Evolutionary conservation across 129 eudicot species (phyloP).

Genomic region (Cynara cardunculus): DNA sequence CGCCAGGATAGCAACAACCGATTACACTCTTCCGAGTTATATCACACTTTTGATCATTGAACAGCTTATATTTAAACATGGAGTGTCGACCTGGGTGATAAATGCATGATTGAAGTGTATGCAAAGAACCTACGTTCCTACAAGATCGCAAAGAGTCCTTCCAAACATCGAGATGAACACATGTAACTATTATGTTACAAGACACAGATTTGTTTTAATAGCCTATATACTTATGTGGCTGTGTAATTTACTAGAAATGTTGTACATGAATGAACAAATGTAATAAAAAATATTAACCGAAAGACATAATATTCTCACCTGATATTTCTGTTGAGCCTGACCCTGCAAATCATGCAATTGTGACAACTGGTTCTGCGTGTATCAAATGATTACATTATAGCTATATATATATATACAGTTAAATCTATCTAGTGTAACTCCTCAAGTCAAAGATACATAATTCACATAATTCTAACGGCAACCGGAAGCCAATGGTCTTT

Average conservation of each 20-base stretch:
- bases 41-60: too few relatives aligned
- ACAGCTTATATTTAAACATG: too few relatives aligned
- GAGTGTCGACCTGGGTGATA: too few relatives aligned
- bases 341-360: conserved; percentile 82
- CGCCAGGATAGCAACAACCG: too few relatives aligned
- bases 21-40: too few relatives aligned
- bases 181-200: conserved; percentile 12
- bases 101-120: too few relatives aligned
- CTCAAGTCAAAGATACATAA: background rate
- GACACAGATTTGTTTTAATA: background rate
- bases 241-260: background rate
- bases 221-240: conserved; percentile 2
- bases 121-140: too few relatives aligned
- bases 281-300: background rate
- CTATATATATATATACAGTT: background rate
- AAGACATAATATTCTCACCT: conserved; percentile 30
- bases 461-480: background rate
- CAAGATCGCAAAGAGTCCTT: too few relatives aligned
- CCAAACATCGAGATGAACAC: too few relatives aligned
- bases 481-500: background rate
- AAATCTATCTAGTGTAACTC: background rate
- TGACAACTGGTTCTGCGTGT: conserved; percentile 56
- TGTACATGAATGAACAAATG: conserved; percentile 8
- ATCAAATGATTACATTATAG: background rate
- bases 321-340: conserved; percentile 66